Base-by-base conservation (phyloP, 75 land plant genomes). In the Chamaecyparis obtusa region DNA sequence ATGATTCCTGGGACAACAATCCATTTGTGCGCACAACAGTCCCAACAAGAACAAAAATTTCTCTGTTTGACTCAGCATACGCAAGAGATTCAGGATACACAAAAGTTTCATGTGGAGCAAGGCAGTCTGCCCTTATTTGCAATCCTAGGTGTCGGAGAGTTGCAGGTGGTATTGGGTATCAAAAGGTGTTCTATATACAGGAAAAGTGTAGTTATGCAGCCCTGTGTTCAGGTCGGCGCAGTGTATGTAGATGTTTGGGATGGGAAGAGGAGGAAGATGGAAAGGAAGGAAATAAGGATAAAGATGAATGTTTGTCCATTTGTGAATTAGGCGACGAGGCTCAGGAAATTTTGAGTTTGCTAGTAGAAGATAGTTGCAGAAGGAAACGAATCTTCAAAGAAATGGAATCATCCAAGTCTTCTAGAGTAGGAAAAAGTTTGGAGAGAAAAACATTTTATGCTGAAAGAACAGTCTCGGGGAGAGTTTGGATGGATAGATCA, bases 61-160 rank as follows among this genome's bases (percentile, higher is more conserved):
- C 41, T 16, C 27, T 51, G 30, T 55, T 36, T 55, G 21, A 2
- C 27, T 17, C 24, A 44, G 39, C 32, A 49, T 55, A 55, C 27
- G 35, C 37, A 30, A n/a, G 0, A 60, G n/a, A 60, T 60, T 60
- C 69, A 60, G 69, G 69, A 60, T 60, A 60, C 69, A 21, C 69
- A 39, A 84, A 86, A 51, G n/a, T 79, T 67, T 71, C 88, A 9
- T 93, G 86, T 86, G 94, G 93, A 78, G 85, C 87, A 43, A 90
- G 94, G 86, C 94, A 93, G 46, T 91, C 93, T 37, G 37, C 89
- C 64, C 86, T 93, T 37, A 48, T 93, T 77, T 51, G 64, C 17
- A 55, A 48, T 48, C 64, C 85, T 84, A 55, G 85, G 41, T 55
- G 32, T 33, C 35, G 85, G 85, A 55, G 64, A 84, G 37, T 51